Percentiles rank a stretch among this genome's conserved stretches.
Evolutionary conservation across 1,284 basidiomycete genomes (phyloP).

Genomic region (Irpex lacteus): DNA sequence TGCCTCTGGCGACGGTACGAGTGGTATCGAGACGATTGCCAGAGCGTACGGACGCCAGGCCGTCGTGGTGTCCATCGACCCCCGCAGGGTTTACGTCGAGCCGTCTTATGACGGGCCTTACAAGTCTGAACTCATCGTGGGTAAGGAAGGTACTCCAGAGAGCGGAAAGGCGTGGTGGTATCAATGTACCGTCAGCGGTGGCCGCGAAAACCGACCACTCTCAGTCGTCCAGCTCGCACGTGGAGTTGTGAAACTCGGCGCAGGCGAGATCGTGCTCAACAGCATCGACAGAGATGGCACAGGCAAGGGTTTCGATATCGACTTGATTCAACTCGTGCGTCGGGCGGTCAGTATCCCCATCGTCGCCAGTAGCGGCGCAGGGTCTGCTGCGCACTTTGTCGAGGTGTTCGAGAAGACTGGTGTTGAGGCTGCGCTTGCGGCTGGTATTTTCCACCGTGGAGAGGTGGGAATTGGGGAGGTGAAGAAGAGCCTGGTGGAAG

Average conservation of each 20-base stretch:
- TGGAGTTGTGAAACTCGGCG: conserved; percentile 88
- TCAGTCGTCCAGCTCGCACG: conserved; percentile 91
- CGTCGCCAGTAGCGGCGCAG: conserved; percentile 94
- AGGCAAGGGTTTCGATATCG: conserved; percentile 90
- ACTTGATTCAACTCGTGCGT: conserved; percentile 79
- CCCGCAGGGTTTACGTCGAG: conserved; percentile 85
- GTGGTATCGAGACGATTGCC: conserved; percentile 94
- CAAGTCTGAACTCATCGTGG: conserved; percentile 64
- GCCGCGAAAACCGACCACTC: conserved; percentile 84
- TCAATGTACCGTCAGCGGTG: conserved; percentile 95
- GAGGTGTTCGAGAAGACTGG: conserved; percentile 79
- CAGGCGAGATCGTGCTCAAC: conserved; percentile 95
- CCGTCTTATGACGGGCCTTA: conserved; percentile 67
- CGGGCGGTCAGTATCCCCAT: conserved; percentile 85
- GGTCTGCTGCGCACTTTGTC: conserved; percentile 78
- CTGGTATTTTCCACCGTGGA: conserved; percentile 95
- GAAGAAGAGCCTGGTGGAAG: conserved; percentile 53
- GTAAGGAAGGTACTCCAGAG: conserved; percentile 52
- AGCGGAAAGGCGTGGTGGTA: conserved; percentile 95
- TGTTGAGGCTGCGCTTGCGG: conserved; percentile 93
- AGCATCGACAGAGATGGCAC: conserved; percentile 97
- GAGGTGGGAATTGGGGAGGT: conserved; percentile 79
- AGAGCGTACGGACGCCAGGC: conserved; percentile 93
- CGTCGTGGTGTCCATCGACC: conserved; percentile 97
- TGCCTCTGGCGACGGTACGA: conserved; percentile 60